Percentiles rank a stretch among this genome's conserved stretches.
phyloP scores from a whole-genome alignment of 768 basidiomycete species.

The Rhodotorula kratochvilovae region DNA sequence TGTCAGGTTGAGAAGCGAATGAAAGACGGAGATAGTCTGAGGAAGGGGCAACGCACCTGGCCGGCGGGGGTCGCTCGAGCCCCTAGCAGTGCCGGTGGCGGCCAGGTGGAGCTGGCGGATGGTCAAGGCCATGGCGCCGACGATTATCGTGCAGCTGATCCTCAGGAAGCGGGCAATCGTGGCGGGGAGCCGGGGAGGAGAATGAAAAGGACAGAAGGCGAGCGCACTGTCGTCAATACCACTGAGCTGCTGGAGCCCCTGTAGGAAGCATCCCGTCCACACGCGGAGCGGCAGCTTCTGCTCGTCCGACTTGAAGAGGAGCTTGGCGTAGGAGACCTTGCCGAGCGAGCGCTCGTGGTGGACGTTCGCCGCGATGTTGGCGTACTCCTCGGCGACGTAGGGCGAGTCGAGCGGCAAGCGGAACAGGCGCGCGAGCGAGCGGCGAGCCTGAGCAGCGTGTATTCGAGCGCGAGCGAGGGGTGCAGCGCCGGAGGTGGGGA shows the following conservation, averaged over 20 bases:
- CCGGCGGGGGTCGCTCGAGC: conserved; percentile 53
- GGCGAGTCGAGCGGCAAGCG: conserved; percentile 54
- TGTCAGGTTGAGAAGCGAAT: no score
- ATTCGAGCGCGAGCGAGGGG: conserved; percentile 12
- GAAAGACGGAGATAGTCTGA: no score
- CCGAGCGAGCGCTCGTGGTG: conserved; percentile 62
- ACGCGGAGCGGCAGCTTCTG: conserved; percentile 63
- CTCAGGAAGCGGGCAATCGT: no score
- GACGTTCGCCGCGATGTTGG: conserved; percentile 58
- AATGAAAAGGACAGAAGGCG: neutral
- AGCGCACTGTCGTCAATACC: conserved; percentile 62
- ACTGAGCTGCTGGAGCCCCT: conserved; percentile 64
- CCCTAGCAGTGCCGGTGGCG: conserved; percentile 55
- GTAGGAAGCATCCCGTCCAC: conserved; percentile 70
- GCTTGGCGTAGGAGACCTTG: conserved; percentile 60
- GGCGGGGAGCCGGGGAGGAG: no score
- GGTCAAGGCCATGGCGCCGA: conserved; percentile 73
- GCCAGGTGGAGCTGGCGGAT: conserved; percentile 77
- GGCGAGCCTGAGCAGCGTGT: conserved; percentile 56
- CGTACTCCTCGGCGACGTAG: conserved; percentile 53
- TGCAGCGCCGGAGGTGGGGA: neutral
- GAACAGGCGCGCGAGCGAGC: conserved; percentile 60
- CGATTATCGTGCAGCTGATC: conserved; percentile 67
- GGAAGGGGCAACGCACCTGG: no score
- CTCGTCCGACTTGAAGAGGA: conserved; percentile 52